A percentile compares a stretch with the other conserved stretches of the same genome.
Evolutionary conservation across 495 filamentous ascomycete species (phyloP).

Genomic region (Penicillium mononematosum): DNA sequence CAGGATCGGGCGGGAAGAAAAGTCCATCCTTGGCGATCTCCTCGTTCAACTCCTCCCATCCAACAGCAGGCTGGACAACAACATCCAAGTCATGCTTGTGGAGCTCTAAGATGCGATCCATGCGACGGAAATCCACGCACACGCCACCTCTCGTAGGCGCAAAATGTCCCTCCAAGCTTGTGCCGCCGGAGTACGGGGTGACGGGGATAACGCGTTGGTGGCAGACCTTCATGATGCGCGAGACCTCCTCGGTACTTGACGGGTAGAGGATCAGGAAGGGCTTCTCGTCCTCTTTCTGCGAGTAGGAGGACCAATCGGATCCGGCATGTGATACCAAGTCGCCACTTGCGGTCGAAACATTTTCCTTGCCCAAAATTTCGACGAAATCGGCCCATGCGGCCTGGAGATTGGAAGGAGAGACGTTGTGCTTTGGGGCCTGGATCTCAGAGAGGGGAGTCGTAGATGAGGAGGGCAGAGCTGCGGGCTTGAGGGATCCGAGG

Average conservation of each 20-base stretch:
- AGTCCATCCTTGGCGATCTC: conserved; percentile 54
- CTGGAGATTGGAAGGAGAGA: conserved; percentile 72
- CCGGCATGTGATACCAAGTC: conserved; percentile 73
- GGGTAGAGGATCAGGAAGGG: conserved; percentile 54
- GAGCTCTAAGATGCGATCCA: conserved; percentile 58
- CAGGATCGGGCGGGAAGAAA: conserved; percentile 67
- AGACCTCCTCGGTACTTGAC: conserved; percentile 54
- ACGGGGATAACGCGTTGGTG: conserved; percentile 60
- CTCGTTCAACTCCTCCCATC: conserved; percentile 64
- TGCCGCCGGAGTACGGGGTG: conserved; percentile 62
- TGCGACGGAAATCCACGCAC: conserved; percentile 63
- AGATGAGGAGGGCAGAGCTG: conserved; percentile 61
- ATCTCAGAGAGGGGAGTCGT: conserved; percentile 67
- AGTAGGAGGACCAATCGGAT: conserved; percentile 88
- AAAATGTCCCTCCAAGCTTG: conserved; percentile 63
- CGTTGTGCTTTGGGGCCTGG: conserved; percentile 65
- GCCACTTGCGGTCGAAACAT: conserved; percentile 71
- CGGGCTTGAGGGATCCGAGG: conserved; percentile 61
- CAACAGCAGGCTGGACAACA: conserved; percentile 64
- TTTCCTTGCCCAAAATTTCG: conserved; percentile 75
- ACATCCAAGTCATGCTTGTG: conserved; percentile 62
- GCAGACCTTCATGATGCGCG: conserved; percentile 62
- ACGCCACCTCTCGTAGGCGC: conserved; percentile 60
- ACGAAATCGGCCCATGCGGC: conserved; percentile 93
- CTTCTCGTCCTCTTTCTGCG: conserved; percentile 45